phyloP scores from a whole-genome alignment of 108 stramenopile genomes.

The Aureococcus anophagefferens region DNA sequence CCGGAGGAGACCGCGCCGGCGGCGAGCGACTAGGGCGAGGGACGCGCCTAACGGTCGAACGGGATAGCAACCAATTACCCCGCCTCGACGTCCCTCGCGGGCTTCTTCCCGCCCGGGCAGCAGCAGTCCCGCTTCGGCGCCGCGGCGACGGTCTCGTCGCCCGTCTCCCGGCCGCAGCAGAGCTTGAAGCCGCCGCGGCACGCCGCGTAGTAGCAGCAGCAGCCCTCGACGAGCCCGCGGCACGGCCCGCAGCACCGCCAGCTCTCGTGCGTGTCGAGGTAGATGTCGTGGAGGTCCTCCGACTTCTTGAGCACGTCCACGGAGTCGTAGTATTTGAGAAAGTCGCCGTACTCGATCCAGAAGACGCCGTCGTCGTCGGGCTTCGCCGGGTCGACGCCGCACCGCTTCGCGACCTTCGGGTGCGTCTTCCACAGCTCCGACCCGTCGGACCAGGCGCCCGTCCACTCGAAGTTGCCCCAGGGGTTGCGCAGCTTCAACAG shows the following conservation, averaged over 20 bases:
- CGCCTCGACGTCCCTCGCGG: too few relatives aligned
- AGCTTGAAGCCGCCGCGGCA: not conserved
- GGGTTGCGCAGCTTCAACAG: slow-evolving; percentile 34
- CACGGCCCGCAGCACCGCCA: not conserved
- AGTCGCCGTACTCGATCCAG: slow-evolving; percentile 75
- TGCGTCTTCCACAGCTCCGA: slow-evolving; percentile 24
- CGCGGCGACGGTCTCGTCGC: not conserved
- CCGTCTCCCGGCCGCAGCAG: not conserved
- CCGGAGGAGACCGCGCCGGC: too few relatives aligned
- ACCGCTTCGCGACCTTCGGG: slow-evolving; percentile 22
- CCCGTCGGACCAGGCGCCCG: slow-evolving; percentile 37
- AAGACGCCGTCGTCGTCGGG: slow-evolving; percentile 73
- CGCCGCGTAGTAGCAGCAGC: not conserved
- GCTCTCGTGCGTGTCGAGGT: not conserved
- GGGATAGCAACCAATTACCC: too few relatives aligned
- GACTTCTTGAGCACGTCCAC: slow-evolving; percentile 13
- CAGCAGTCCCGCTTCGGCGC: not conserved
- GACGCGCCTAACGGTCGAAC: too few relatives aligned
- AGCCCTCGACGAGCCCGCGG: not conserved
- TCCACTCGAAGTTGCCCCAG: slow-evolving; percentile 44
- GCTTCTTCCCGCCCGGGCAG: too few relatives aligned
- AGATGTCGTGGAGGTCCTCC: not conserved
- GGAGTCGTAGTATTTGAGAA: slow-evolving; percentile 55
- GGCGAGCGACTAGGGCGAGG: too few relatives aligned
- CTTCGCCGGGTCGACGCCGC: slow-evolving; percentile 39